phyloP scores from a whole-genome alignment of 1,284 basidiomycete species.

The Cerioporus squamosus region DNA sequence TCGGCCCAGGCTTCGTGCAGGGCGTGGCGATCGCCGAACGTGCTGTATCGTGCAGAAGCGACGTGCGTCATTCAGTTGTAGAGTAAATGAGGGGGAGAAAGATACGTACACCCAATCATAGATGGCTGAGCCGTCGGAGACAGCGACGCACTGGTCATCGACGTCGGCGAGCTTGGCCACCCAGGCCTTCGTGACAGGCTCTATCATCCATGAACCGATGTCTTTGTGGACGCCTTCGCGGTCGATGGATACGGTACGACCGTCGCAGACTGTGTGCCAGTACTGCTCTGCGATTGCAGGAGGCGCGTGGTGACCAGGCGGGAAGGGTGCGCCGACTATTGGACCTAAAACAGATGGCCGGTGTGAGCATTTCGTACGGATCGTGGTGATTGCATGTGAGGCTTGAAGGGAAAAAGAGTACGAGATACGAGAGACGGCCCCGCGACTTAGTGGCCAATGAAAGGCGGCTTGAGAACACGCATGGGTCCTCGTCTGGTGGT shows the following conservation, averaged over 20 bases:
- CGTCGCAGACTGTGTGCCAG: constrained; percentile 41
- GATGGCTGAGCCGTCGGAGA: constrained; percentile 31
- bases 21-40: constrained; percentile 40
- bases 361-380: not conserved
- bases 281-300: constrained; percentile 41
- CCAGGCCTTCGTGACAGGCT: constrained; percentile 55
- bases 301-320: constrained; percentile 32
- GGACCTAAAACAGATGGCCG: constrained; percentile 37
- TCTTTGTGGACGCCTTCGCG: constrained; percentile 22
- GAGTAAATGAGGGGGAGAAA: too few relatives aligned
- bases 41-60: constrained; percentile 27
- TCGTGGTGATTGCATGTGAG: too few relatives aligned
- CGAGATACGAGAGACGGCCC: too few relatives aligned
- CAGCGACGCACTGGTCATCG: constrained; percentile 34
- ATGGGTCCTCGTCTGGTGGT: too few relatives aligned
- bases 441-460: too few relatives aligned
- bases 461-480: too few relatives aligned
- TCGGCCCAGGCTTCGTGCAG: constrained; percentile 42
- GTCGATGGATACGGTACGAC: constrained; percentile 32
- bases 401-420: too few relatives aligned
- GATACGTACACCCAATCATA: constrained; percentile 55
- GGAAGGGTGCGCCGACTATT: constrained; percentile 43
- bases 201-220: constrained; percentile 9
- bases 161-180: constrained; percentile 49
- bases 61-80: not conserved